Conservation (phyloP, 768 basidiomycete genomes). For the Agaricus sinodeliciosus region DNA sequence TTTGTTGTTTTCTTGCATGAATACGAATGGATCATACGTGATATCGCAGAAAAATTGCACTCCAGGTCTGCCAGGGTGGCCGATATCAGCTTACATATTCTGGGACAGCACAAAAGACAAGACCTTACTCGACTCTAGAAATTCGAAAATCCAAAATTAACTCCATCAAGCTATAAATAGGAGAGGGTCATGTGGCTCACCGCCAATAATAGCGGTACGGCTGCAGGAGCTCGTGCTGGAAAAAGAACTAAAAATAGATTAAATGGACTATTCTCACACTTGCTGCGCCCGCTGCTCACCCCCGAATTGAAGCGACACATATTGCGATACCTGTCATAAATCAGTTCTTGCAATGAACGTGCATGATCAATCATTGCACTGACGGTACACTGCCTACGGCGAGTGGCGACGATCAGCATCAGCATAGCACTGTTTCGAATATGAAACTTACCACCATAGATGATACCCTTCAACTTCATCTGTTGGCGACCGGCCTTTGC, state of each 20-base stretch:
- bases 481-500: conserved; percentile 53
- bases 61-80: conserved; percentile 43
- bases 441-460: conserved; percentile 46
- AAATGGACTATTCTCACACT: background rate
- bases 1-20: conserved; percentile 65
- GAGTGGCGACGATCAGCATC: conserved; percentile 9
- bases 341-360: background rate
- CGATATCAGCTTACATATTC: background rate
- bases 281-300: conserved; percentile 33
- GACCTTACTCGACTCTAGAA: conserved; percentile 64
- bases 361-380: conserved; percentile 20
- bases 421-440: conserved; percentile 2
- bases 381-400: conserved; percentile 62
- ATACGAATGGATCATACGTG: conserved; percentile 73
- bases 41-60: conserved; percentile 76
- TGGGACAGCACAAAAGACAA: background rate
- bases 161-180: background rate
- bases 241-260: conserved; percentile 59
- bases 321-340: conserved; percentile 62
- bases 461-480: conserved; percentile 57
- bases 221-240: conserved; percentile 67
- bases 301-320: conserved; percentile 97
- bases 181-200: conserved; percentile 18
- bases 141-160: conserved; percentile 7
- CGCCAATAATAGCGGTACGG: conserved; percentile 84